Evolutionary conservation across 768 basidiomycete species (phyloP), one percentile per base, ranked within the genome.

Genomic region (Amanita pseudoporphyria): DNA sequence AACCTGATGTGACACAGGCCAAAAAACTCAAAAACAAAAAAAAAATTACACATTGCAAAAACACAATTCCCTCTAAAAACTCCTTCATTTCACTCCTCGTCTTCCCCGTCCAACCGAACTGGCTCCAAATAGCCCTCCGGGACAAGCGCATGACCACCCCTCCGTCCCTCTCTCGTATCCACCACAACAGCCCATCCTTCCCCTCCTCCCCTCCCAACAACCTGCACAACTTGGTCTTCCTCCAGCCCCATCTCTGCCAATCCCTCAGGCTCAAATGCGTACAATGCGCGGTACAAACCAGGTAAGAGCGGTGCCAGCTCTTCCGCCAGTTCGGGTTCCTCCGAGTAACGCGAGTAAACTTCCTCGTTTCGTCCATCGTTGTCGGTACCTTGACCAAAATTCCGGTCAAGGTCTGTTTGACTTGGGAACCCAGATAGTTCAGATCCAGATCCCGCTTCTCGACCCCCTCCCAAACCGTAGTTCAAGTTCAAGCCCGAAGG

Each of bases 141-240:
- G 6, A 89, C 87, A 28, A 89, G 73, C 6, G 84, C 85, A 64
- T 87, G 84, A n/a, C 54, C 47, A 35, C 55, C 45, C 14, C 62
- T 55, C 33, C 51, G 39, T 48, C 56, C 37, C 49, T 35, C 22
- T 48, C 44, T 41, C 55, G 35, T 52, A 43, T 36, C 53, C 52
- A 78, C 71, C 1, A 80, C 87, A 7, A 89, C 80, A 0, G 84
- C 87, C 87, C 87, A 88, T 0, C 87, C 87, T 2, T 83, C 81
- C 0, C 85, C 85, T 0, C 87, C 86, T 3, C 87, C 85, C 42
- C 85, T 59, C 9, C 86, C 86, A 3, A 88, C 63, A 22, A 89
- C 85, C 2, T 71, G 69, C 12, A 92, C 81, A 41, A 85, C 55
- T 66, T 91, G 85, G 40, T 82, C 89, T 63, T 88, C 85, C 54